These are phyloP conservation scores for Amphirosellinia nigrospora DNA, from an alignment of 495 filamentous ascomycete genomes.

Conservation along the genomic window DNA sequence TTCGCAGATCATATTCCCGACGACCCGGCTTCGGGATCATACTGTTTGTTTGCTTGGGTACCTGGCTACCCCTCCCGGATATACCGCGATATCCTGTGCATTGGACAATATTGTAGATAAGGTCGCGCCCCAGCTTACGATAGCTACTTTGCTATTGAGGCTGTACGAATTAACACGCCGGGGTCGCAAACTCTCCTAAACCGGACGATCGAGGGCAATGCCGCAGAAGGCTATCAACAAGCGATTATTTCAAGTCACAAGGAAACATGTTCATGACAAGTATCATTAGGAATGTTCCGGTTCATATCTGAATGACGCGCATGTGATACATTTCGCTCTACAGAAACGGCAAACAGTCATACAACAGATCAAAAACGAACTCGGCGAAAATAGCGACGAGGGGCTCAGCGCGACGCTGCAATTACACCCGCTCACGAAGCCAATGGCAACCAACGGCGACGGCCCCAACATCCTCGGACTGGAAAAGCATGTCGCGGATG, in stretches of 20 bases:
- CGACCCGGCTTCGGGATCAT: background rate
- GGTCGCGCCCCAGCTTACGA: background rate
- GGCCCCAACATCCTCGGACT: too few relatives aligned
- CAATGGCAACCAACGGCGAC: too few relatives aligned
- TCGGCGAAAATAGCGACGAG: background rate
- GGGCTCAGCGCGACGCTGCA: too few relatives aligned
- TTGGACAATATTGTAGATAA: background rate
- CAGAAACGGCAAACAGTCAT: background rate
- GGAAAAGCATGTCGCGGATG: too few relatives aligned
- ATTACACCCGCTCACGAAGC: too few relatives aligned
- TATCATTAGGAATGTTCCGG: background rate
- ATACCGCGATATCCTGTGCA: background rate
- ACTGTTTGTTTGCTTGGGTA: background rate
- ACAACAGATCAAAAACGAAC: background rate
- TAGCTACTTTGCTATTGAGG: background rate
- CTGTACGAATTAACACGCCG: background rate
- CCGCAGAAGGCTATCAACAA: background rate
- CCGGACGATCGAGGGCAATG: background rate
- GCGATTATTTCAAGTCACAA: background rate
- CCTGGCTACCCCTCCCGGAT: background rate
- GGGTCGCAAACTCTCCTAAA: background rate
- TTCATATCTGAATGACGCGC: background rate
- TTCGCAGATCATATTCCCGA: background rate
- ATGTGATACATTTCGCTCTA: background rate
- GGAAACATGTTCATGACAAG: background rate